Evolutionary conservation across 2,329 filamentous ascomycete species (phyloP).

Genomic region (Drechslera avenae): DNA sequence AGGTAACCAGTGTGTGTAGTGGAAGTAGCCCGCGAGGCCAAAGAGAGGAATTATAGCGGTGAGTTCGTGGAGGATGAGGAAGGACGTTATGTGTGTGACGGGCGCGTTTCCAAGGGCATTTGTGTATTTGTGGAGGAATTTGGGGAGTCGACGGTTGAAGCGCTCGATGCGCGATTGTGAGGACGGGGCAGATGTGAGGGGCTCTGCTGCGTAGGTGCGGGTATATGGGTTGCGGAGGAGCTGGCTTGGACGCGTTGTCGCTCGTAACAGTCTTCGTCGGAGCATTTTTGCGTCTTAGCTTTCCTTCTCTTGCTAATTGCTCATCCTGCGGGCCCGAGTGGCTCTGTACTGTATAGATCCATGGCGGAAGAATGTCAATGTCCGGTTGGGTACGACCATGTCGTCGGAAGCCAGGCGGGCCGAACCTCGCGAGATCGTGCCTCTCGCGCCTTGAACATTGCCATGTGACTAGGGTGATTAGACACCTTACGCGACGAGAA

Average conservation of each 20-base stretch:
- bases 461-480: background rate
- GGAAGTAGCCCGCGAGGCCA: conserved; percentile 28
- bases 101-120: conserved; percentile 75
- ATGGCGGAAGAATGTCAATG: background rate
- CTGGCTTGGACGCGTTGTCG: background rate
- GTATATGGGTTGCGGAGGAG: conserved; percentile 9
- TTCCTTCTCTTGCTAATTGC: conserved; percentile 6
- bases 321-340: conserved; percentile 4
- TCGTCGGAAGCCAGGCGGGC: conserved; percentile 13
- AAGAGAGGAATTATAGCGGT: conserved; percentile 75
- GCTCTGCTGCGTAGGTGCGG: conserved; percentile 26
- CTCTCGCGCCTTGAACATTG: conserved; percentile 20
- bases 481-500: conserved; percentile 3
- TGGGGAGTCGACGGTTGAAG: conserved; percentile 57
- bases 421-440: conserved; percentile 7
- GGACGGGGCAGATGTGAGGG: conserved; percentile 18
- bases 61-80: conserved; percentile 88
- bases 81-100: conserved; percentile 80
- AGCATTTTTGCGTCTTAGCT: conserved; percentile 14
- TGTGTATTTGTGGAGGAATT: conserved; percentile 71
- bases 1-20: conserved; percentile 78
- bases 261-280: conserved; percentile 8
- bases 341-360: background rate
- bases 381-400: conserved; percentile 7
- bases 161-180: conserved; percentile 42